Base-by-base conservation (phyloP, 108 stramenopile species). In the Cyclostephanos invisitatus region DNA sequence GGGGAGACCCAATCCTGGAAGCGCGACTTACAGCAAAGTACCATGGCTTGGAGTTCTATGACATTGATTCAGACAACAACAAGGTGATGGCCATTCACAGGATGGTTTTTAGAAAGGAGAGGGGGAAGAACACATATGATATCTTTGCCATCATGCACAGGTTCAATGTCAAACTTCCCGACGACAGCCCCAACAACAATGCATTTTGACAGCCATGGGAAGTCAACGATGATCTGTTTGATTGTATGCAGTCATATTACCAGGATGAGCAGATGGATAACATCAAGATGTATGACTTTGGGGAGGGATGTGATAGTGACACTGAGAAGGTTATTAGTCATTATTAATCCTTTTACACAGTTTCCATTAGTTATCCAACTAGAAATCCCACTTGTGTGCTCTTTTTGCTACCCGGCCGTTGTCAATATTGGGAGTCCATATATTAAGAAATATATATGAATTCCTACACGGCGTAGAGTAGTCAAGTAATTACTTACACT, bases 301-400 rank as follows among this genome's bases (percentile, higher is more conserved):
- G 53, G 25, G 53, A 12, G 25, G 53, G 22, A 17, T 59, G 27
- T 59, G 58, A 59, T 17, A 59, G 27, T 57, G 56, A 57, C 10
- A 28, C 6, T 59, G 58, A 59, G 20, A 11, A 9, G 20, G 44
- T 46, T 15, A 46, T 15, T 15, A 6, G 3, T 58, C 20, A 3
- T 58, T 7, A 58, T 58, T 6, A 53, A 53, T 53, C 8, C 18
- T 1, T 6, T 53, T 10, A 53, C 18, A 20, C 51, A 42, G 40
- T n/a, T n/a, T n/a, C n/a, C n/a, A n/a, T n/a, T n/a, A n/a, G n/a
- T n/a, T n/a, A n/a, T n/a, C n/a, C n/a, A n/a, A n/a, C n/a, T n/a
- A n/a, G n/a, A n/a, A n/a, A n/a, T n/a, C n/a, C n/a, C n/a, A n/a
- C n/a, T n/a, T n/a, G n/a, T n/a, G n/a, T n/a, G n/a, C n/a, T n/a